Evolutionary conservation across 805 yeast species (phyloP), one percentile per base, ranked within the genome.

Genomic region (Ogataea nitratoaversa): DNA sequence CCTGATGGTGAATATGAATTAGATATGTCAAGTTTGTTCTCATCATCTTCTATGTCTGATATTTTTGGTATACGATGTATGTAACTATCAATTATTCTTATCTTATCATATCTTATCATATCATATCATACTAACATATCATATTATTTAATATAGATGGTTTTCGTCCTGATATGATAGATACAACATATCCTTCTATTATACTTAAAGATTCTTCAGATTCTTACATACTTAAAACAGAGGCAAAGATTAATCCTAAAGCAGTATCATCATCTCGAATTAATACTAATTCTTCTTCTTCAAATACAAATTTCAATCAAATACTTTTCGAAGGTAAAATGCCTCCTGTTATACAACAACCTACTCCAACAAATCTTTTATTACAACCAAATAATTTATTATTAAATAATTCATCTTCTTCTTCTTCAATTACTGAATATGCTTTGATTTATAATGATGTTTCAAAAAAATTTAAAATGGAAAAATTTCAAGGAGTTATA

Each of bases 1-100:
- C 62, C 67, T 0, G 68, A 64, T 48, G 67, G 67, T 2, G 67
- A 64, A 37, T 64, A 62, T 37, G 63, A 59, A 11, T 38, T 64
- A 19, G 66, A 61, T 32, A 33, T 64, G 39, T 55, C 64, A 5
- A 42, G 53, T 17, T 45, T 60, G 13, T 54, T 53, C 32, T 37
- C 47, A 12, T 37, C 42, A 16, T 30, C 43, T 6, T 23, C 44
- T 5, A n/a, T 31, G 5, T 45, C 52, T 2, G 62, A 58, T 8
- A 43, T 53, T 9, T 62, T 63, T 41, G 66, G 65, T 3, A 38
- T 62, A 31, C 49, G 63, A 36, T 62, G 63, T 60, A 47, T 43
- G 65, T 58, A 33, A 5, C 4, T 14, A 9, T 12, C 5, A 3
- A 16, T n/a, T 22, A 14, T 17, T 4, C 14, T 30, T 23, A 13